Base-by-base conservation (phyloP, 2,329 filamentous ascomycete species). In the Lecanicillium sp. region DNA sequence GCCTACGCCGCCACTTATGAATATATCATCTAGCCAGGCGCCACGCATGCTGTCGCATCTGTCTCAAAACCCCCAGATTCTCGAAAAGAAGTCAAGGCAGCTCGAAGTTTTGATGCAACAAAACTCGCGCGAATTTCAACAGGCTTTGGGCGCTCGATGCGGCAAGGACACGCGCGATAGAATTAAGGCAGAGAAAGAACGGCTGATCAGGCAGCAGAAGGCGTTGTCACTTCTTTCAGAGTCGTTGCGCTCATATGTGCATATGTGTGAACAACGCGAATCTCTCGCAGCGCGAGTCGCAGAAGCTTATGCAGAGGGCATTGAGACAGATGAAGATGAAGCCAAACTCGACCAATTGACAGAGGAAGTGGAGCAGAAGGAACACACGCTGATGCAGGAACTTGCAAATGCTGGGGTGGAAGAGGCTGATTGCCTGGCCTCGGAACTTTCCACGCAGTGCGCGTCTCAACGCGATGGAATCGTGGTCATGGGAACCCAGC, bases 281-380 rank as follows among this genome's bases (percentile, higher is more conserved):
- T 58, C 63, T 5, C 59, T 81, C 19, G 65, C 74, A 1, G 60
- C 69, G 39, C 64, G 68, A 43, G 70, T 81, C 41, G 67, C 68
- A 3, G 64, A 74, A 49, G 72, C 72, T 0, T 81, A 79, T 51
- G 69, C 68, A 12, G 68, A 75, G 9, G 70, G 70, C 20, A 58
- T 73, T 12, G 71, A 79, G 40, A 79, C 73, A 1, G 70, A 74
- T 2, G 70, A 73, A 9, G 73, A 77, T 19, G 77, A 81, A 55
- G 57, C 60, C 27, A 68, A 65, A 33, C 61, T 80, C 8, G 75
- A 79, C 50, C 65, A 72, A 29, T 57, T 81, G 30, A 68, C 69
- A 10, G 66, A 67, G 41, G 58, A 68, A 44, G 62, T 79, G 12
- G 67, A 71, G 49, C 57, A 62, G 30, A 68, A 68, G 51, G 75